These are phyloP conservation scores for Eucalyptus tenuipes DNA, from an alignment of 345 rosid genomes.

Conservation along the genomic window DNA sequence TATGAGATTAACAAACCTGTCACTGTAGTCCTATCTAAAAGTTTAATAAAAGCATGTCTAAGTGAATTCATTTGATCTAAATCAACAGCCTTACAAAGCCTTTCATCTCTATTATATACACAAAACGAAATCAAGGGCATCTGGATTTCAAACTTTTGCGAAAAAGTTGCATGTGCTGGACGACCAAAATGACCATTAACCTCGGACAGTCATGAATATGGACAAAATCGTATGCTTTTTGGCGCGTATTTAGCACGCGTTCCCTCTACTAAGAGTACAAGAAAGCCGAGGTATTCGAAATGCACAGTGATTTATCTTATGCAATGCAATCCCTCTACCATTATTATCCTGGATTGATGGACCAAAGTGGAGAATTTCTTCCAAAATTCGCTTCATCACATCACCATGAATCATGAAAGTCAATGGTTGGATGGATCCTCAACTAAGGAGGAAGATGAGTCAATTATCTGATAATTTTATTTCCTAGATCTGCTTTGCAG, in stretches of 20 bases:
- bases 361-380: neutral
- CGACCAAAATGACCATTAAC: neutral
- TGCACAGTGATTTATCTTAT: neutral
- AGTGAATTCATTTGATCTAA: neutral
- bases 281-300: neutral
- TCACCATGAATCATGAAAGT: neutral
- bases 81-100: neutral
- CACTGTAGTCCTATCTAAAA: fast-evolving
- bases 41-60: neutral
- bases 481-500: neutral
- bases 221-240: neutral
- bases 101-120: neutral
- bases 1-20: neutral
- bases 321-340: neutral
- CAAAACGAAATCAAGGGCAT: neutral
- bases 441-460: neutral
- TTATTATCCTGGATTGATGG: neutral
- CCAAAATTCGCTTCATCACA: neutral
- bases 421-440: neutral
- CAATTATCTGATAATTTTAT: neutral
- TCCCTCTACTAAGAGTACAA: neutral
- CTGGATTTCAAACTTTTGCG: neutral
- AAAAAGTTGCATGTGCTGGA: neutral
- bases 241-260: neutral
- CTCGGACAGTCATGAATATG: neutral